These are phyloP conservation scores for Amanita pallidorosea DNA, from an alignment of 768 basidiomycete species.

Conservation along the genomic window DNA sequence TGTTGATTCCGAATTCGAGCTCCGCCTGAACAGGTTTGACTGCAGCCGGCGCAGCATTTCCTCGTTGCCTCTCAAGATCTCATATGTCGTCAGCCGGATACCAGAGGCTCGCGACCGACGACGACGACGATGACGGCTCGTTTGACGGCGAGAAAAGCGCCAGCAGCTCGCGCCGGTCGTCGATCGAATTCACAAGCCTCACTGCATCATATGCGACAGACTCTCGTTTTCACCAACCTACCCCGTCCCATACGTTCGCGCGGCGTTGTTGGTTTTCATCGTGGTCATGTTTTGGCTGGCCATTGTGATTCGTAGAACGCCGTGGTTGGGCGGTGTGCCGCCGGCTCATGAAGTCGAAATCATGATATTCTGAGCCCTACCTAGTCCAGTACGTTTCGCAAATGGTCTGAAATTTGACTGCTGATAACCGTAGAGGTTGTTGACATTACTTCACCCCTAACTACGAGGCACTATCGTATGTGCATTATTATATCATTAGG, in stretches of 20 bases:
- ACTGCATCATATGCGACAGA: constrained; percentile 20
- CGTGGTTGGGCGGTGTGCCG: constrained; percentile 13
- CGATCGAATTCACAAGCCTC: neutral
- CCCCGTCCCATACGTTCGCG: constrained; percentile 43
- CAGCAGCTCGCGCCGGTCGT: neutral
- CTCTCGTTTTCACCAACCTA: constrained; percentile 37
- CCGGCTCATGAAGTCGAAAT: neutral
- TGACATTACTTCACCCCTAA: no score
- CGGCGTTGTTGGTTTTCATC: constrained; percentile 31
- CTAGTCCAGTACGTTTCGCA: constrained; percentile 5
- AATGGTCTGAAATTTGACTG: no score
- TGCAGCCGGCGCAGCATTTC: no score
- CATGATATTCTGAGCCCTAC: constrained; percentile 8
- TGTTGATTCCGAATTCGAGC: no score
- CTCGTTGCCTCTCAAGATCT: no score
- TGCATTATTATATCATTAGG: no score
- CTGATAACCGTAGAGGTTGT: no score
- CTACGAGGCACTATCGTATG: no score
- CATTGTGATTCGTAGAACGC: constrained; percentile 16
- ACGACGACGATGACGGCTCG: no score
- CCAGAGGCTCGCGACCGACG: constrained; percentile 8
- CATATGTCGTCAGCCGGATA: constrained; percentile 10
- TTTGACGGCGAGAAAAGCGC: neutral
- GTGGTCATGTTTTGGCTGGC: constrained; percentile 29
- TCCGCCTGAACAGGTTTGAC: no score